Base-by-base conservation (phyloP, 768 basidiomycete species). In the Pleurotus pulmonarius region DNA sequence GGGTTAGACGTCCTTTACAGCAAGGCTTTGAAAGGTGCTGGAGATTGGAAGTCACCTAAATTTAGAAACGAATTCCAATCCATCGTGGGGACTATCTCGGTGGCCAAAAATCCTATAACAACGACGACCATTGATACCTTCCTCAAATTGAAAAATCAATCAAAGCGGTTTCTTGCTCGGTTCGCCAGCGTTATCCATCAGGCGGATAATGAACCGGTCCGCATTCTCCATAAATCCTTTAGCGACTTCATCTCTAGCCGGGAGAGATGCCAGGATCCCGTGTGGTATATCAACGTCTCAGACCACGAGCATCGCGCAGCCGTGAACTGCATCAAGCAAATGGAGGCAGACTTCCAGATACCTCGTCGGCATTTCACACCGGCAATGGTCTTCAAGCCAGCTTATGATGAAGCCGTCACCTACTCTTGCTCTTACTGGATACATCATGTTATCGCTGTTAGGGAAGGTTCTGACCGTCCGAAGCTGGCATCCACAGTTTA, bases 151-250 rank as follows among this genome's bases (percentile, higher is more conserved):
- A 29, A 25, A 38, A 0, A 4, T 3, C 7, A 8, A 34, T 46
- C 55, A 13, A 11, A 37, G 46, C 45, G n/a, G 11, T 25, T 37
- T n/a, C 29, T 37, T 43, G 18, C 38, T 38, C 53, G 52, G 16
- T 46, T 58, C 29, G 58, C 53, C 15, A 25, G 37, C 3, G 45
- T 18, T 1, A 38, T 58, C 4, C 34, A 52, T n/a, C 49, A 29
- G 22, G 22, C 8, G 9, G 18, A 20, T 18, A 22, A 24, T 5
- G 49, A 25, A 7, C 49, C 49, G 9, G 49, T 60, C 25, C 56
- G 56, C 44, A 44, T 60, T 16, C 45, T 54, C 6, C 59, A 60
- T 29, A 49, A 49, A 13, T 60, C 59, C 3, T 60, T 60, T 26
- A 51, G 48, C 37, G 59, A 60, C 13, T 60, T 38, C 26, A 49